Percentiles rank a stretch among this genome's conserved stretches.
Evolutionary conservation across 2,329 filamentous ascomycete genomes (phyloP).

Genomic region (Cladosporium sp.): DNA sequence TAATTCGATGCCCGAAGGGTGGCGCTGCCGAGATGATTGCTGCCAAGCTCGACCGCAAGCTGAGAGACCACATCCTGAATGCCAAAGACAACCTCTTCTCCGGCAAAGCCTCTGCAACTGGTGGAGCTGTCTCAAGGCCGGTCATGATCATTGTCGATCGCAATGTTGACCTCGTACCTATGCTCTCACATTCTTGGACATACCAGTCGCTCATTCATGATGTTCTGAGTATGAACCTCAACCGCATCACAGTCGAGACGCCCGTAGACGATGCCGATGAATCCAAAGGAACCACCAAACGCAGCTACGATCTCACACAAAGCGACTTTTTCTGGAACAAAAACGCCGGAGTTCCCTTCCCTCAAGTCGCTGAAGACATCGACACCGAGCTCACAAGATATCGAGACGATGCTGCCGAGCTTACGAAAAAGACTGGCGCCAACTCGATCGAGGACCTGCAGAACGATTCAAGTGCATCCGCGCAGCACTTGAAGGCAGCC

Average conservation of each 20-base stretch:
- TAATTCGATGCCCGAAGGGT: slow-evolving; percentile 89
- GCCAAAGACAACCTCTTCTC: slow-evolving; percentile 98
- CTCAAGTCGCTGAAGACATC: slow-evolving; percentile 93
- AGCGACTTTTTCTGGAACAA: slow-evolving; percentile 97
- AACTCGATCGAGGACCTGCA: slow-evolving; percentile 89
- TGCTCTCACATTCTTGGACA: slow-evolving; percentile 96
- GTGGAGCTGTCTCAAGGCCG: slow-evolving; percentile 66
- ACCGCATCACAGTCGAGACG: slow-evolving; percentile 88
- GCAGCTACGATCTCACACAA: slow-evolving; percentile 81
- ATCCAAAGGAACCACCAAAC: slow-evolving; percentile 71
- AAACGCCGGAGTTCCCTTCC: slow-evolving; percentile 86
- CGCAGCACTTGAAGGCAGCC: slow-evolving; percentile 90
- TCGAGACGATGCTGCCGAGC: slow-evolving; percentile 88
- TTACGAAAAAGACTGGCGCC: slow-evolving; percentile 92
- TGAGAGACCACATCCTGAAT: slow-evolving; percentile 93
- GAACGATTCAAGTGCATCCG: slow-evolving; percentile 81
- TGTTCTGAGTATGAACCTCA: slow-evolving; percentile 74
- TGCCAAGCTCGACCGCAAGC: slow-evolving; percentile 87
- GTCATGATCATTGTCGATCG: slow-evolving; percentile 91
- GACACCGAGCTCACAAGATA: slow-evolving; percentile 90
- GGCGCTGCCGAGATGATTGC: slow-evolving; percentile 92
- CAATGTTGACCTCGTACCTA: slow-evolving; percentile 91
- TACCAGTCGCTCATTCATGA: slow-evolving; percentile 82
- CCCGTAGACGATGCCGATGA: slow-evolving; percentile 73
- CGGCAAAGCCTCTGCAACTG: slow-evolving; percentile 55